phyloP scores from a whole-genome alignment of 352 stramenopile species.

The Globisporangium iwayamae region DNA sequence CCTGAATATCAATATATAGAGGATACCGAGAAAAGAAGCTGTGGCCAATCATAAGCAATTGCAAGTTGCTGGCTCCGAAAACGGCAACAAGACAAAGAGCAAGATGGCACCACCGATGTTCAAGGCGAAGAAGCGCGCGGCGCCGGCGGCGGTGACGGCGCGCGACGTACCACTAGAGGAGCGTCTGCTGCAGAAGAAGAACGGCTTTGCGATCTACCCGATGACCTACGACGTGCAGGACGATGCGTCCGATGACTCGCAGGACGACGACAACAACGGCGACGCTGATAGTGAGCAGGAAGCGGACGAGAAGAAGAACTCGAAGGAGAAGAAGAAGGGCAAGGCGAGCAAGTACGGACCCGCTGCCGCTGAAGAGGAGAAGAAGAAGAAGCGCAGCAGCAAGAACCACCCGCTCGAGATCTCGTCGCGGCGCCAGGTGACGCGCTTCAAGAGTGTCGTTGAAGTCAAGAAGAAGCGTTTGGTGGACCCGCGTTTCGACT shows the following conservation, averaged over 20 bases:
- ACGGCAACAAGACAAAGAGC: neutral
- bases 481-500: constrained; percentile 88
- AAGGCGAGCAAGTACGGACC: constrained; percentile 18
- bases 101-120: constrained; percentile 7
- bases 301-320: constrained; percentile 8
- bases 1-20: too few species aligned
- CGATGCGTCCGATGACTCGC: neutral
- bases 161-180: constrained; percentile 79
- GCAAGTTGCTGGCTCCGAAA: neutral
- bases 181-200: constrained; percentile 74
- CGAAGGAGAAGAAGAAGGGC: constrained; percentile 5
- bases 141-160: constrained; percentile 8
- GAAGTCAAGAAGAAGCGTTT: constrained; percentile 71
- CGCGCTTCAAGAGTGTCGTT: constrained; percentile 74
- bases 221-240: constrained; percentile 1
- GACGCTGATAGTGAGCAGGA: neutral
- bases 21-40: too few species aligned
- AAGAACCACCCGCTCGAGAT: constrained; percentile 88
- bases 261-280: neutral
- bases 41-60: too few species aligned
- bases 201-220: constrained; percentile 49
- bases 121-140: constrained; percentile 9
- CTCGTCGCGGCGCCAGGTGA: constrained; percentile 78
- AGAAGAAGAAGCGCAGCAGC: constrained; percentile 47
- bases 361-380: constrained; percentile 1